These are phyloP conservation scores for Amesomyces nigricolor DNA, from an alignment of 2,329 filamentous ascomycete genomes.

Conservation along the genomic window DNA sequence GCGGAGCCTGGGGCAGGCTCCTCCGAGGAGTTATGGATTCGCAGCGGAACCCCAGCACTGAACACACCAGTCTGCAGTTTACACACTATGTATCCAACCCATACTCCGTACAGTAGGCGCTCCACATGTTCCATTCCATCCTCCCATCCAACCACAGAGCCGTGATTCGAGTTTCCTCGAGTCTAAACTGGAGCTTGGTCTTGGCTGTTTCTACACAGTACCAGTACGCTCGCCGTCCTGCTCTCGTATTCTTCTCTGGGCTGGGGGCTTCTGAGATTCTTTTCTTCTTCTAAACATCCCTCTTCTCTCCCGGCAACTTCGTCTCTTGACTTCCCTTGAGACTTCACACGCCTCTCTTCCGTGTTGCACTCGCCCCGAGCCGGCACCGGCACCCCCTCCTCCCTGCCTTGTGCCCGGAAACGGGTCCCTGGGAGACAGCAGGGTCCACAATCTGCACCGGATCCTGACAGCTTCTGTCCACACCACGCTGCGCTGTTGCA, in stretches of 20 bases:
- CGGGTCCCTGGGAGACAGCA: conserved; percentile 1
- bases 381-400: conserved; percentile 4
- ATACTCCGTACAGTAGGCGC: not conserved
- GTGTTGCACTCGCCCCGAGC: conserved; percentile 14
- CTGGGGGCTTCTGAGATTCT: not conserved
- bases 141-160: conserved; percentile 7
- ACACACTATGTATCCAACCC: conserved; percentile 1
- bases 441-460: conserved; percentile 10
- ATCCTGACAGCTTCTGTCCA: conserved; percentile 10
- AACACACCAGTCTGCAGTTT: not conserved
- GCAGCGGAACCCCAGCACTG: conserved; percentile 3
- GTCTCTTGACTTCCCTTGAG: not conserved
- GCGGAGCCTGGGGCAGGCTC: conserved; percentile 4
- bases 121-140: conserved; percentile 6
- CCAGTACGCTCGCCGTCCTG: not conserved
- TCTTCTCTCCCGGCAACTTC: not conserved
- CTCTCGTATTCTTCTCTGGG: not conserved
- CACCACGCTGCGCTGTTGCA: conserved; percentile 10
- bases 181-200: not conserved
- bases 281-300: not conserved
- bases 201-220: not conserved
- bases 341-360: conserved; percentile 5
- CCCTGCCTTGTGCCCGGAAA: conserved; percentile 2
- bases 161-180: not conserved
- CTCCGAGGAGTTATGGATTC: conserved; percentile 5